Base-by-base conservation (phyloP, 75 land plant species). In the Picea glauca region DNA sequence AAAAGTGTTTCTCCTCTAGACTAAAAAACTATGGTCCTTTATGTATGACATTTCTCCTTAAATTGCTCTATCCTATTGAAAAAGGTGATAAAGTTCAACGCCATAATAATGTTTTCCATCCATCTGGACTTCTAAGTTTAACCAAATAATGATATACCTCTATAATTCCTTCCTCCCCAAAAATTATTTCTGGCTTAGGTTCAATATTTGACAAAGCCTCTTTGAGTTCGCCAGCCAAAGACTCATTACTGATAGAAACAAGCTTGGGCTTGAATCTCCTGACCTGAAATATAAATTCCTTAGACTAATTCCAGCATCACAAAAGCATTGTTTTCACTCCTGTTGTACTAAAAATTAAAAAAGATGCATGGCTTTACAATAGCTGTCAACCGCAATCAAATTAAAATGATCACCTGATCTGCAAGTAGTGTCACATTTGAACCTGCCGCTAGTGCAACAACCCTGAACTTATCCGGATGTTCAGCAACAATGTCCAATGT, bases 361-460 rank as follows among this genome's bases (percentile, higher is more conserved):
- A 23, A 76, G 4, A 23, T 31, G n/a, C 77, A 57, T 18, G 31
- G 31, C 23, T 56, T 76, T 76, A 33, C 20, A 8, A 76, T 61
- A 21, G 26, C 23, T 66, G 1, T 13, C 26, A 72, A 67, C 50
- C 3, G 20, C 33, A 65, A 43, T 33, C 72, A 58, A 65, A 26
- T 43, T 46, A 58, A 58, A 74, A 30, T 13, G 72, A 46, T 77
- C 73, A 96, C 99, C 95, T 96, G 99, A 72, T 96, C 98, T 46
- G 99, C 95, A 82, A 96, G 89, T 58, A 96, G 89, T 54, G 99
- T 87, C 50, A 96, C 89, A 84, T 96, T 96, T 31, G 98, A 92
- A 20, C 99, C 99, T 64, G 99, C 99, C 43, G 99, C 99, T 58
- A 96, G 90, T 32, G 89, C 99, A 74, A 96, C 98, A 77, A 94